Conservation (phyloP, 2,329 filamentous ascomycete species). For the Penicillium crustosum region DNA sequence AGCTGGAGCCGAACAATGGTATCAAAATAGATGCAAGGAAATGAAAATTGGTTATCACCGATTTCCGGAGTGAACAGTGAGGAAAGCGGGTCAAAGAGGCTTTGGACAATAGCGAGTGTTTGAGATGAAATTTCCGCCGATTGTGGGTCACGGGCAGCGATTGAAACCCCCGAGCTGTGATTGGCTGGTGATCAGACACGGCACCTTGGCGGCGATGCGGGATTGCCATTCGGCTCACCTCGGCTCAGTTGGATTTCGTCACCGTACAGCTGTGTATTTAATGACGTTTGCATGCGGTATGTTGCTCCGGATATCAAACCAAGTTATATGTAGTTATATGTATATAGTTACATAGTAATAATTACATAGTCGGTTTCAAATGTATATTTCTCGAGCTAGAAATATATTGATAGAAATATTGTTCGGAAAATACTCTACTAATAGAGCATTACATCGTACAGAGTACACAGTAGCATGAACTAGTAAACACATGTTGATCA, state of each 20-base stretch:
- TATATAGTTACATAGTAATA: too few species aligned
- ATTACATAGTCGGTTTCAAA: too few species aligned
- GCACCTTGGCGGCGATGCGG: slow-evolving; percentile 22
- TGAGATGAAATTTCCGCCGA: slow-evolving; percentile 31
- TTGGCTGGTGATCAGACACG: slow-evolving; percentile 27
- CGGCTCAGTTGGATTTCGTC: slow-evolving; percentile 36
- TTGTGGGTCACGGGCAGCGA: slow-evolving; percentile 24
- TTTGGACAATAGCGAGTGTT: slow-evolving; percentile 11
- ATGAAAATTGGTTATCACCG: slow-evolving; percentile 33
- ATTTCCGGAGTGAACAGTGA: slow-evolving; percentile 37
- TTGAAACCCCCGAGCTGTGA: slow-evolving; percentile 29
- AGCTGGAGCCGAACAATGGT: slow-evolving; percentile 11
- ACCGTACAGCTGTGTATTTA: slow-evolving; percentile 25
- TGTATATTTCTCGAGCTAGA: not conserved
- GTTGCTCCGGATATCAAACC: not conserved
- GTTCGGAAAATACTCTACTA: not conserved
- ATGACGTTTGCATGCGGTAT: slow-evolving; percentile 25
- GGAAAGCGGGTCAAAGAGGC: slow-evolving; percentile 29
- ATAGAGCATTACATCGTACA: not conserved
- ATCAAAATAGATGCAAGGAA: slow-evolving; percentile 21
- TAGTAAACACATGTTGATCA: not conserved
- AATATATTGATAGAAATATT: not conserved
- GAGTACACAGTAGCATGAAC: not conserved
- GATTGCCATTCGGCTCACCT: slow-evolving; percentile 36
- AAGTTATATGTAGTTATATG: too few species aligned